Conservation (phyloP, 805 yeast genomes). For the Monosporozyma aerobia region DNA sequence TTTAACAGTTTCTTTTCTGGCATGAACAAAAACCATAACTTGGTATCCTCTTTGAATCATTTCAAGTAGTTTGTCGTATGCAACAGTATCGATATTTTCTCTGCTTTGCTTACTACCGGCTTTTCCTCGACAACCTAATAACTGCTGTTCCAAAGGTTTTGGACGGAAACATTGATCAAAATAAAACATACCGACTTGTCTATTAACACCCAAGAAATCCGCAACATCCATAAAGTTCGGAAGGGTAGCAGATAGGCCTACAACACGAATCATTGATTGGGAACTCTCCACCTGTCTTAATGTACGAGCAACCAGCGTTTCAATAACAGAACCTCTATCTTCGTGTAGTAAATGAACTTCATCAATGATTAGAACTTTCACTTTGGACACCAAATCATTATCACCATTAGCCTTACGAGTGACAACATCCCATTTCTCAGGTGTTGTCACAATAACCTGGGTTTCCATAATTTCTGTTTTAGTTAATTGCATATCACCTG, state of each 20-base stretch:
- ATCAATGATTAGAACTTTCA: slow-evolving; percentile 80
- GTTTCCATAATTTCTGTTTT: slow-evolving; percentile 71
- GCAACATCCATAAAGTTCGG: slow-evolving; percentile 93
- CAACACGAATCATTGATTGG: slow-evolving; percentile 87
- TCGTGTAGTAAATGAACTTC: slow-evolving; percentile 95
- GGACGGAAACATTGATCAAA: slow-evolving; percentile 93
- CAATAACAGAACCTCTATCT: slow-evolving; percentile 96
- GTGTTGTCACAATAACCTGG: slow-evolving; percentile 86
- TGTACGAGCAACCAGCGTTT: slow-evolving; percentile 89
- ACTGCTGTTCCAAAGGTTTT: slow-evolving; percentile 80
- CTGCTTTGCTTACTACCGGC: slow-evolving; percentile 62
- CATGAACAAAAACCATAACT: slow-evolving; percentile 94
- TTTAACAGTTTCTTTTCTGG: slow-evolving; percentile 84
- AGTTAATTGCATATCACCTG: slow-evolving; percentile 93
- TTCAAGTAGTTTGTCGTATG: slow-evolving; percentile 67
- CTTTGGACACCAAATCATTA: slow-evolving; percentile 72
- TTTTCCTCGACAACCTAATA: slow-evolving; percentile 80
- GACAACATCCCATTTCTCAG: slow-evolving; percentile 97
- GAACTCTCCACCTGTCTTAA: slow-evolving; percentile 89
- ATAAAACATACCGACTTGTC: slow-evolving; percentile 85
- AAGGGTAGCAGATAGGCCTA: slow-evolving; percentile 87
- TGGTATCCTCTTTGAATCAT: slow-evolving; percentile 67
- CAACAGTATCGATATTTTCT: slow-evolving; percentile 63
- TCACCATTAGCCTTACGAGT: slow-evolving; percentile 91
- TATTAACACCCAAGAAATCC: slow-evolving; percentile 84